These are phyloP conservation scores for Malassezia furfur DNA, from an alignment of 1,284 basidiomycete genomes.

Conservation along the genomic window DNA sequence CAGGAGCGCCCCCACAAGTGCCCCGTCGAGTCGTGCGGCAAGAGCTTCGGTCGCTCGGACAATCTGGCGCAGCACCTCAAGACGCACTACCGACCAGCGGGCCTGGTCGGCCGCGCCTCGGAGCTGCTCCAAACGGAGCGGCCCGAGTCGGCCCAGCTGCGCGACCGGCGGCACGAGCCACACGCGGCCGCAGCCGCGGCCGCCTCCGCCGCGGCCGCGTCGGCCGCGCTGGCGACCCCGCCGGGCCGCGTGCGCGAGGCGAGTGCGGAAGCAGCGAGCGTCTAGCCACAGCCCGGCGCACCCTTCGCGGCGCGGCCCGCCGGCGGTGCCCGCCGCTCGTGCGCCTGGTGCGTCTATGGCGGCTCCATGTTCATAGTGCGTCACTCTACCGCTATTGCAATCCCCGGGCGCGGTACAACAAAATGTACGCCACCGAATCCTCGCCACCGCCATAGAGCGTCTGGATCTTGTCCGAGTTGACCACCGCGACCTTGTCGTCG, in stretches of 20 bases:
- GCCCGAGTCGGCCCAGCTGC: background rate
- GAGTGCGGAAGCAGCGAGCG: background rate
- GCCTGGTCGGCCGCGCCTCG: conserved; percentile 23
- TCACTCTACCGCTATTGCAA: conserved; percentile 1
- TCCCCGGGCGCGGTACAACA: conserved; percentile 35
- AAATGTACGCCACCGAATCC: conserved; percentile 42
- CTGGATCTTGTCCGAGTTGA: conserved; percentile 37
- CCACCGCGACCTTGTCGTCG: conserved; percentile 40
- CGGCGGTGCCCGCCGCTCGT: too few species aligned
- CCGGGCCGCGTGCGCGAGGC: background rate
- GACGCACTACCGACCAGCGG: conserved; percentile 40
- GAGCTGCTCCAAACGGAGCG: background rate
- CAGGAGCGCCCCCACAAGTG: conserved; percentile 45
- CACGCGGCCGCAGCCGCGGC: conserved; percentile 28
- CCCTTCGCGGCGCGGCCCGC: too few species aligned
- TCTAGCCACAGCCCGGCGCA: background rate
- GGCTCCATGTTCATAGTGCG: background rate
- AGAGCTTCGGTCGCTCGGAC: conserved; percentile 44
- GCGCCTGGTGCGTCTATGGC: too few species aligned
- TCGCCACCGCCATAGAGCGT: conserved; percentile 43
- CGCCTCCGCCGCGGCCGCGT: conserved; percentile 27
- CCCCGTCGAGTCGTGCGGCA: conserved; percentile 41
- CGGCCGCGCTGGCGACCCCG: conserved; percentile 14
- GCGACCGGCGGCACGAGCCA: conserved; percentile 34
- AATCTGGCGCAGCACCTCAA: conserved; percentile 47